A percentile compares a stretch with the other conserved stretches of the same genome.
phyloP scores from a whole-genome alignment of 73 alveolate species.

The Paramecium sonneborni region DNA sequence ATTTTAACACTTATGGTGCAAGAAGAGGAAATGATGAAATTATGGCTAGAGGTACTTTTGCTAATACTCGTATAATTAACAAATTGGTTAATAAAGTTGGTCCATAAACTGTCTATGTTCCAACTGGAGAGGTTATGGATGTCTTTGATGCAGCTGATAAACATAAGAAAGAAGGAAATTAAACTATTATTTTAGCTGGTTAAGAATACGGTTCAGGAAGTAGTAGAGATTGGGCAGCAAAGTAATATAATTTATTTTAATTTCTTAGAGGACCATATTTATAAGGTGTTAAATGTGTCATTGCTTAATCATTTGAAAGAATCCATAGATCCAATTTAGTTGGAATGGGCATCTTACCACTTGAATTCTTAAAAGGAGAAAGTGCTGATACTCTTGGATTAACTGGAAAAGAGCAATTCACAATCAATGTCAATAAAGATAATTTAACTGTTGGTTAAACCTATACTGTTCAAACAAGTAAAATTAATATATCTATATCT shows the following conservation, averaged over 20 bases:
- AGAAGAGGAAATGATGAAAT: constrained; percentile 93
- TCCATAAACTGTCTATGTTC: constrained; percentile 83
- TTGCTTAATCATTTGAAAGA: constrained; percentile 88
- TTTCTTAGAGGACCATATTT: constrained; percentile 81
- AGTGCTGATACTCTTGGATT: constrained; percentile 83
- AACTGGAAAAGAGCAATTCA: constrained; percentile 85
- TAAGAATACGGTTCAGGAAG: constrained; percentile 94
- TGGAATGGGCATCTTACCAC: constrained; percentile 92
- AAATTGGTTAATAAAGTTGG: constrained; percentile 84
- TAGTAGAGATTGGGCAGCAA: constrained; percentile 97
- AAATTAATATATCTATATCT: background rate
- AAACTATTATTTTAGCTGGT: constrained; percentile 87
- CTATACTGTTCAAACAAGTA: constrained; percentile 68
- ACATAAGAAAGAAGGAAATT: constrained; percentile 74
- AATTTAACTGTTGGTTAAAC: constrained; percentile 74
- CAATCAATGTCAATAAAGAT: constrained; percentile 70
- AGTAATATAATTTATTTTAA: constrained; percentile 69
- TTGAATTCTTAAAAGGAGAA: constrained; percentile 75
- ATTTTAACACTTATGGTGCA: constrained; percentile 91
- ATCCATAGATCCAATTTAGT: constrained; percentile 90
- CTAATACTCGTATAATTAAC: constrained; percentile 89
- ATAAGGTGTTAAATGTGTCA: constrained; percentile 85
- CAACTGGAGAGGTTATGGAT: constrained; percentile 81
- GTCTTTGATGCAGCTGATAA: constrained; percentile 90
- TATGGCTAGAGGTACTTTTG: constrained; percentile 97